These are phyloP conservation scores for Ceratobasidium sp. DNA, from an alignment of 1,284 basidiomycete genomes.

Conservation along the genomic window DNA sequence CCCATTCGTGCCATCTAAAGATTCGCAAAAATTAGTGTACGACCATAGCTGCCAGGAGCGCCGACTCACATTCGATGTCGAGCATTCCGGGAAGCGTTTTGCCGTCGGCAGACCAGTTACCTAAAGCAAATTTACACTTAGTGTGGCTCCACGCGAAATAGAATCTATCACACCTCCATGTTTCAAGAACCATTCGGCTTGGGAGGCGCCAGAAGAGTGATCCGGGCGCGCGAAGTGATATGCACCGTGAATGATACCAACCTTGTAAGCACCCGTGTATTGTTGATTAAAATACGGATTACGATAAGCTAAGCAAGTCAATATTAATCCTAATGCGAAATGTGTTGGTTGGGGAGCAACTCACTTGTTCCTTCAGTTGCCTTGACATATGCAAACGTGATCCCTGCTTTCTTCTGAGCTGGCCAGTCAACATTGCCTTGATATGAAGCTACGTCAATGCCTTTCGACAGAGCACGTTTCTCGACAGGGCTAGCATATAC, in stretches of 20 bases:
- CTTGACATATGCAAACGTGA: conserved; percentile 73
- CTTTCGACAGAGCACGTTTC: conserved; percentile 53
- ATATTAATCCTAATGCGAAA: background rate
- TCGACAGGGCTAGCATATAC: conserved; percentile 46
- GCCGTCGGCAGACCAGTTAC: conserved; percentile 68
- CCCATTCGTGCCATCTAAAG: conserved; percentile 44
- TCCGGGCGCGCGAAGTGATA: conserved; percentile 72
- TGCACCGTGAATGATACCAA: conserved; percentile 65
- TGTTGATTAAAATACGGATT: conserved; percentile 61
- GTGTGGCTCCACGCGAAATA: conserved; percentile 55
- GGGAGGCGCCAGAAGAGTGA: conserved; percentile 61
- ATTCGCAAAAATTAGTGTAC: background rate
- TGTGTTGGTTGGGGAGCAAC: conserved; percentile 38
- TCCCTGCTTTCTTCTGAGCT: conserved; percentile 64
- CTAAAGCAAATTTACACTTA: conserved; percentile 59
- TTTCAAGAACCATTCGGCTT: conserved; percentile 68
- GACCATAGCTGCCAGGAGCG: conserved; percentile 52
- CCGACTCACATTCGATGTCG: conserved; percentile 65
- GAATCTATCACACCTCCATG: conserved; percentile 61
- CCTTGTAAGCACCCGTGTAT: conserved; percentile 66
- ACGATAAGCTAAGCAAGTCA: conserved; percentile 49
- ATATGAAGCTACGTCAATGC: conserved; percentile 63
- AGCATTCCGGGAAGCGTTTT: conserved; percentile 71
- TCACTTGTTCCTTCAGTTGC: conserved; percentile 72
- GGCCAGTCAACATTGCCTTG: conserved; percentile 66